Base-by-base conservation (phyloP, 192 early-diverging fungal species). In the Coemansia sp. region DNA sequence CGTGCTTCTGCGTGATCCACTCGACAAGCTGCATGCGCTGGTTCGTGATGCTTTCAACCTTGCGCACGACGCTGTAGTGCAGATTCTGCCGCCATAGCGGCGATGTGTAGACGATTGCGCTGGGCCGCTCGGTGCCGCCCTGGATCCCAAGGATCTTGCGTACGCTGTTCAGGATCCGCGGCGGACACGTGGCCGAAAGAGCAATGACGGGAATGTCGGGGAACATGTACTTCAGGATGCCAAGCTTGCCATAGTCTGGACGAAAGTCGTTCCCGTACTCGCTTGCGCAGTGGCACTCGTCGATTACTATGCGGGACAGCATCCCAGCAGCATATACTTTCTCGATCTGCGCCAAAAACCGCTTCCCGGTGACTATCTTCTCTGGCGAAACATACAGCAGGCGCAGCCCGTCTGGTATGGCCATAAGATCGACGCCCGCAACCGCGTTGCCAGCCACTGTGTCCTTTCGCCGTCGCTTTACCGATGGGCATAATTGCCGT, bases 161-260 rank as follows among this genome's bases (percentile, higher is more conserved):
- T 19, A 88, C 84, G 71, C 81, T 83, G 37, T 76, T 65, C 64
- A 87, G 82, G 18, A 87, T 80, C 23, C 74, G 77, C 23, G 82
- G 84, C 26, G 86, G 85, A 26, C 86, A 87, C 1, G 92, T 95
- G 0, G 93, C 93, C 3, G 94, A 92, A 44, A 95, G 72, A 4
- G 92, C 93, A 75, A 92, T 88, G 52, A 95, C 74, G 1, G 87
- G 90, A 1, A 88, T 76, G 2, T 78, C 63, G 2, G 88, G 88
- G 63, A 91, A 93, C 39, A 81, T 39, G 41, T 75, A 77, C 63
- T 75, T 77, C 19, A 87, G 74, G 52, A 85, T 74, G 6, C 84
- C 81, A 18, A 81, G 74, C 61, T 76, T 79, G 40, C 70, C 71
- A 66, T 87, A 87, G 66, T 85, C 82, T 7, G 84, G 84, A 42